Base-by-base conservation (phyloP, 768 basidiomycete genomes). In the Scleroderma citrinum region DNA sequence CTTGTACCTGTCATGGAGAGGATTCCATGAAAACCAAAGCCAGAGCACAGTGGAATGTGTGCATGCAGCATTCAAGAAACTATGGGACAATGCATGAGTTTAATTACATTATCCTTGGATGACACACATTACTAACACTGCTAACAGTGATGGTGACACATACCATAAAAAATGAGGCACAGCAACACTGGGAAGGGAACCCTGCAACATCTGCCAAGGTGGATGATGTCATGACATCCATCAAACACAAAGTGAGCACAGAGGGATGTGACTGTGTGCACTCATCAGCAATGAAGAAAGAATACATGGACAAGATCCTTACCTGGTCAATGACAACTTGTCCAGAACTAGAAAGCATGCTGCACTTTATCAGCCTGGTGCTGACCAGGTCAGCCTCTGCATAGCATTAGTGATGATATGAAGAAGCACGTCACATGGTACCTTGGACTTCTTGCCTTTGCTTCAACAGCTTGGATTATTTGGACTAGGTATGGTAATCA, bases 171-270 rank as follows among this genome's bases (percentile, higher is more conserved):
- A 36, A 2, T 19, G 30, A 63, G 40, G 51, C 43, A 3, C 61
- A 56, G 2, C 51, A 51, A 1, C 41, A 29, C 1, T 64, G 69
- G 12, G 43, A 54, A 4, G 69, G 70, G 2, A 64, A 63, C 46
- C 69, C 64, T 3, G 65, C 63, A 0, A 46, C 59, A 1, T 62
- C 60, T 0, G 42, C 40, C 17, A 52, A 54, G 12, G 59, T 70
- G 2, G 48, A 57, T 10, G 45, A 52, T 2, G 24, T 69, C 8
- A 43, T 67, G 10, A 59, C 62, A 29, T 56, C 56, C 2, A 38
- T 68, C 39, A 67, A 64, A 20, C 51, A 62, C 19, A 51, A 56
- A 39, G 13, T 55, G 11, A 41, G 56, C 31, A 30, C 49, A 1
- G 58, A 62, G 35, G 63, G 59, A 1, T 57, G 47, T 14, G 23